Conservation (phyloP, 768 basidiomycete species). For the Termitomyces heimii region DNA sequence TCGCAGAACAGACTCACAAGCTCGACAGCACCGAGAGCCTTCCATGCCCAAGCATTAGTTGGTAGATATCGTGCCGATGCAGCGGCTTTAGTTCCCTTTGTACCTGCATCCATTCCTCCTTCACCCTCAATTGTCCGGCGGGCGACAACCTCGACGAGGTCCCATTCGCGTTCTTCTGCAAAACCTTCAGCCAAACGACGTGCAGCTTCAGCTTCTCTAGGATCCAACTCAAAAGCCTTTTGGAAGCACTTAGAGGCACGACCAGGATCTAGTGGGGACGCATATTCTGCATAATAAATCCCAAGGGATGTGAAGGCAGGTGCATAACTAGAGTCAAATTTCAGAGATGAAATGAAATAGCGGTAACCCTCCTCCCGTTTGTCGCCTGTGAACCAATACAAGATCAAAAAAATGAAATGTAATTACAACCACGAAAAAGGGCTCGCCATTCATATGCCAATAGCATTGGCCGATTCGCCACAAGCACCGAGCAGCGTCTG, state of each 20-base stretch:
- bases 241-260: conserved; percentile 95
- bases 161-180: conserved; percentile 92
- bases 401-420: conserved; percentile 2
- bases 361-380: conserved; percentile 65
- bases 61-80: conserved; percentile 55
- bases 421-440: neutral
- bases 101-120: conserved; percentile 65
- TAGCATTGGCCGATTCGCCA: conserved; percentile 81
- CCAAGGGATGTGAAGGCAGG: conserved; percentile 94
- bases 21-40: conserved; percentile 88
- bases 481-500: conserved; percentile 71
- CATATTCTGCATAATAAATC: conserved; percentile 73
- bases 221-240: conserved; percentile 95
- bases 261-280: conserved; percentile 68
- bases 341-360: conserved; percentile 74
- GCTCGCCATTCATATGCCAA: conserved; percentile 68
- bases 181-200: conserved; percentile 81
- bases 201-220: conserved; percentile 83
- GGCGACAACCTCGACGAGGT: conserved; percentile 92
- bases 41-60: conserved; percentile 96
- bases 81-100: conserved; percentile 20
- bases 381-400: conserved; percentile 26
- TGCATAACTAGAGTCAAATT: conserved; percentile 69
- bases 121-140: conserved; percentile 90
- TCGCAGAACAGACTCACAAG: conserved; percentile 49